Conservation (phyloP, 2,329 filamentous ascomycete species). For the Fusarium irregulare region DNA sequence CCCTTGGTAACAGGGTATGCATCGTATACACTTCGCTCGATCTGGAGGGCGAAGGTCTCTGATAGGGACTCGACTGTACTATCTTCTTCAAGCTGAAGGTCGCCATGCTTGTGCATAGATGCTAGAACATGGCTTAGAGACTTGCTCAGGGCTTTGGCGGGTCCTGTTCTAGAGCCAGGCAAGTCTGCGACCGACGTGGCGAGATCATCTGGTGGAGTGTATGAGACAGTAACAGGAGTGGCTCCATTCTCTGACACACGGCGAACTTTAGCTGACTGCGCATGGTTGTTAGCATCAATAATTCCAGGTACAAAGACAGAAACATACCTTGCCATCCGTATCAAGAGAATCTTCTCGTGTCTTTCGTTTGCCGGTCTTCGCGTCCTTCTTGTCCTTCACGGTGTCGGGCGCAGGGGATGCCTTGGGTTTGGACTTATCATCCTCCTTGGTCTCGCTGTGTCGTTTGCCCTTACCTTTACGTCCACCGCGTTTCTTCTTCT, state of each 20-base stretch:
- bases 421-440: slow-evolving; percentile 62
- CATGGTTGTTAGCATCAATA: slow-evolving; percentile 13
- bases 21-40: slow-evolving; percentile 78
- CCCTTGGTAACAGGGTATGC: slow-evolving; percentile 61
- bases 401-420: slow-evolving; percentile 56
- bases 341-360: slow-evolving; percentile 67
- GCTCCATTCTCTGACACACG: slow-evolving; percentile 65
- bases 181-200: slow-evolving; percentile 65
- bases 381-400: slow-evolving; percentile 63
- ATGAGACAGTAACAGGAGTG: slow-evolving; percentile 47
- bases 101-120: slow-evolving; percentile 73
- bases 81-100: slow-evolving; percentile 71
- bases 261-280: slow-evolving; percentile 59
- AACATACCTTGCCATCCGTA: slow-evolving; percentile 61
- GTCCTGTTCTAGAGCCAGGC: slow-evolving; percentile 71
- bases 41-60: slow-evolving; percentile 77
- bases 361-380: slow-evolving; percentile 67
- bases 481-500: slow-evolving; percentile 67
- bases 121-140: slow-evolving; percentile 74
- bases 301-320: not conserved
- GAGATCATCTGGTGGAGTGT: slow-evolving; percentile 64
- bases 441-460: slow-evolving; percentile 72
- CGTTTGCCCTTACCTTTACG: slow-evolving; percentile 74
- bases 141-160: slow-evolving; percentile 77
- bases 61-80: slow-evolving; percentile 73